These are phyloP conservation scores for Parietaria judaica DNA, from an alignment of 306 rosid species.

Conservation along the genomic window DNA sequence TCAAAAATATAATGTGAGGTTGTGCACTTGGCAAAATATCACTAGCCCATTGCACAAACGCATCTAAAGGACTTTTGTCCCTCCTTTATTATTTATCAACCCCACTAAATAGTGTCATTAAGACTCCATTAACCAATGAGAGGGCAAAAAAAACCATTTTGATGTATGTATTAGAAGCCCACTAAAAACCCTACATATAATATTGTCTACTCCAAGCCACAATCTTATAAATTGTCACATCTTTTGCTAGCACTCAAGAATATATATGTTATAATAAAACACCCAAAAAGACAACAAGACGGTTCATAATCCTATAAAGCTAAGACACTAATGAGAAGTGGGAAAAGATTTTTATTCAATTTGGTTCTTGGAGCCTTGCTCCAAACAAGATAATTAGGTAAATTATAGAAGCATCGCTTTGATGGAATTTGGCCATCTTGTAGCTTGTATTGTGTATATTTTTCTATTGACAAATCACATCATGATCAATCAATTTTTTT, in stretches of 20 bases:
- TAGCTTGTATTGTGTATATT: too few relatives aligned
- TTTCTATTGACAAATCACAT: too few relatives aligned
- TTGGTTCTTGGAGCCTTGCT: not conserved
- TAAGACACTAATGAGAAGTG: slow-evolving; percentile 12
- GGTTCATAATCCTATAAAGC: slow-evolving; percentile 10
- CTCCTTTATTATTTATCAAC: not conserved
- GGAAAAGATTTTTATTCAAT: slow-evolving; percentile 9
- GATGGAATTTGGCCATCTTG: too few relatives aligned
- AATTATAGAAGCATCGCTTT: too few relatives aligned
- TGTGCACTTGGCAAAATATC: slow-evolving; percentile 8
- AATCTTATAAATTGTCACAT: slow-evolving; percentile 14
- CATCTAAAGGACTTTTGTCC: slow-evolving; percentile 6
- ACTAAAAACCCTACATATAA: slow-evolving; percentile 17
- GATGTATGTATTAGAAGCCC: slow-evolving; percentile 9
- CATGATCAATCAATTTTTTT: too few relatives aligned
- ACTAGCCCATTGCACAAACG: slow-evolving; percentile 1
- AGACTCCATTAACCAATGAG: slow-evolving; percentile 7
- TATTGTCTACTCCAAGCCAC: slow-evolving; percentile 3
- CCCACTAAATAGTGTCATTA: slow-evolving; percentile 10
- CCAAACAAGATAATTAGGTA: too few relatives aligned
- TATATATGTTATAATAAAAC: slow-evolving; percentile 1
- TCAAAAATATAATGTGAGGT: not conserved
- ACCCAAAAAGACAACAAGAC: slow-evolving; percentile 10
- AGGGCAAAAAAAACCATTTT: not conserved
- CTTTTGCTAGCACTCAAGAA: slow-evolving; percentile 12